Evolutionary conservation across 2,329 filamentous ascomycete genomes (phyloP), one percentile per base, ranked within the genome.

Genomic region (Tolypocladium tropicale): DNA sequence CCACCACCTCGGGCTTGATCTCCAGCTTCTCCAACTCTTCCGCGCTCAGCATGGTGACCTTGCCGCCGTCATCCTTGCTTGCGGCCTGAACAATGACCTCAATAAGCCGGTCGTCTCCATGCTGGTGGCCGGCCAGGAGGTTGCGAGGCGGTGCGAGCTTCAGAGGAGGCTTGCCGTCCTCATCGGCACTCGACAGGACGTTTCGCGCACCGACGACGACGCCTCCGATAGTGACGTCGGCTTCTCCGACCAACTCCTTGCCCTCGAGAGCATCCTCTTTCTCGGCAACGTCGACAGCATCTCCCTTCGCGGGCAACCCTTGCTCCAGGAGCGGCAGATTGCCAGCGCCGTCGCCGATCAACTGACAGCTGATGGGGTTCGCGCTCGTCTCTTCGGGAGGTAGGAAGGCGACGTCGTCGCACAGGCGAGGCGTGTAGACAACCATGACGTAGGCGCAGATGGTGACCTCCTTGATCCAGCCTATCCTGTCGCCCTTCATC

Each of bases 381-480:
- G 90, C 85, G 57, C 83, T 82, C 55, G 88, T 87, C 59, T 90
- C 86, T 63, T 88, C 84, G 0, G 90, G 89, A 0, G 92, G 91
- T 55, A 88, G 76, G 69, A 96, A 96, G 11, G 90, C 90, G 11
- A 90, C 83, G 62, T 96, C 92, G 66, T 87, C 83, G 74, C 92
- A 96, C 14, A 96, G 82, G 1, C 90, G 85, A 0, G 91, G 90
- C 0, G 92, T 96, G 68, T 95, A 88, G 60, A 96, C 83, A 34
- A 95, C 84, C 91, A 96, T 96, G 55, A 96, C 78, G 68, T 96
- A 96, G 14, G 90, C 84, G 73, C 92, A 96, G 12, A 90, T 96
- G 3, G 87, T 88, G 1, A 93, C 84, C 69, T 96, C 92, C 70
- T 96, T 96, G 72, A 96, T 95, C 84, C 90, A 91, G 48, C 86